Base-by-base conservation (phyloP, 1,284 basidiomycete species). In the Rhodotorula sp. region DNA sequence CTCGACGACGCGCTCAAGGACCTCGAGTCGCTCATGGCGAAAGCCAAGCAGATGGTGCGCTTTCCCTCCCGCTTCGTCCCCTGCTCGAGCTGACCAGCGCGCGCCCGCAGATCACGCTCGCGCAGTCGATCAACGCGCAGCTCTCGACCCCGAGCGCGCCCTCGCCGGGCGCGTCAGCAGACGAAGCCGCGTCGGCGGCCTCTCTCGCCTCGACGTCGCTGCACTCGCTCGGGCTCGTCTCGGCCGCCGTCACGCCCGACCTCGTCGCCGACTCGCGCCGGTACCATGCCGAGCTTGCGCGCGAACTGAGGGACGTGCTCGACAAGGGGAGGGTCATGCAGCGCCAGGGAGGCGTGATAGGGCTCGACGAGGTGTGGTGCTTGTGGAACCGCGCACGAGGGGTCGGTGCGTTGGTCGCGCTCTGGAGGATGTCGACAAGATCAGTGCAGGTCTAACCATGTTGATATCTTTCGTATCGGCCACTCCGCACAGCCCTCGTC, bases 331-430 rank as follows among this genome's bases (percentile, higher is more conserved):
- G 48, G 41, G 54, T 71, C 58, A 65, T 65, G 27, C 66, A 74
- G 66, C 79, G 78, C 66, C 70, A 54, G 56, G 93, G 92, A 0
- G 70, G 70, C 4, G 86, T 98, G 23, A 85, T 97, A 34, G 91
- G 90, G 0, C 84, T 98, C 25, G 96, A 99, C 80, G 94, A 97
- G 81, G 90, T 93, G 0, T 99, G 96, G 96, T 93, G 93, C 56
- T 87, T 91, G 2, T 99, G 96, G 96, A 98, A 98, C 81, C 89
- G 96, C 64, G 93, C 93, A 3, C 84, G 96, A 70, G 96, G 96
- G 62, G 90, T 97, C 63, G 89, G 93, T 93, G 79, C 80, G 92
- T 84, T 34, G 34, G 3, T 34, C 34, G 34, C 34, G 34, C 34
- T 34, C 34, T 34, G 34, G 3, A 34, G 34, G 34, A 34, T 34